Base-by-base conservation (phyloP, 2,329 filamentous ascomycete genomes). In the Graphiopsis chlorocephala region DNA sequence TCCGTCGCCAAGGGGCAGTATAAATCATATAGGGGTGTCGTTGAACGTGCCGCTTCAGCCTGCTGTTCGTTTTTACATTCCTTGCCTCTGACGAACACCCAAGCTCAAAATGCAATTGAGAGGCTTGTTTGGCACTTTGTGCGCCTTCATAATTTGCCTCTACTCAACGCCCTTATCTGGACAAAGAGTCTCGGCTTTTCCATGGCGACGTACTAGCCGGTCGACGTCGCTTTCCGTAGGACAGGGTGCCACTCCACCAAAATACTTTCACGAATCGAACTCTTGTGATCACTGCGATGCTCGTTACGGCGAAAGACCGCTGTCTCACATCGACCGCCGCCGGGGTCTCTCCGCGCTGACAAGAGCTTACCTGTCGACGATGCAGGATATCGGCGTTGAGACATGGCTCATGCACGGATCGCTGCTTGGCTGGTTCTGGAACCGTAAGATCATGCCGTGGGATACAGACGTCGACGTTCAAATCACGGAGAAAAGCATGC, bases 371-470 rank as follows among this genome's bases (percentile, higher is more conserved):
- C 26, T 55, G 2, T 33, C 52, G 14, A 55, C 52, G 7, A 55
- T 55, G 52, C 75, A 79, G 42, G 79, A 82, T 55, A 80, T 87
- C 35, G 82, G 83, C 15, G 81, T 82, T 3, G 82, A 86, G 68
- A 87, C 85, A 10, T 88, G 85, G 85, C 82, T 88, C 64, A 87
- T 87, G 84, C 86, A 88, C 68, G 85, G 86, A 11, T 84, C 83
- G 8, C 75, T 88, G 48, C 76, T 88, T 14, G 84, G 85, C 31
- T 88, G 86, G 85, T 88, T 83, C 81, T 88, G 86, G 86, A 87
- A 86, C 68, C 79, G 82, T 61, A 81, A 82, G 71, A 82, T 86
- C 68, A 81, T 88, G 74, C 85, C 85, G 1, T 88, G 86, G 85
- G 86, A 88, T 71, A 83, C 81, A 15, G 85, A 88, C 68, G 71